Percentiles rank a stretch among this genome's conserved stretches.
These are phyloP conservation scores for Solanum etuberosum DNA, from an alignment of 257 asterid species.

Conservation along the genomic window DNA sequence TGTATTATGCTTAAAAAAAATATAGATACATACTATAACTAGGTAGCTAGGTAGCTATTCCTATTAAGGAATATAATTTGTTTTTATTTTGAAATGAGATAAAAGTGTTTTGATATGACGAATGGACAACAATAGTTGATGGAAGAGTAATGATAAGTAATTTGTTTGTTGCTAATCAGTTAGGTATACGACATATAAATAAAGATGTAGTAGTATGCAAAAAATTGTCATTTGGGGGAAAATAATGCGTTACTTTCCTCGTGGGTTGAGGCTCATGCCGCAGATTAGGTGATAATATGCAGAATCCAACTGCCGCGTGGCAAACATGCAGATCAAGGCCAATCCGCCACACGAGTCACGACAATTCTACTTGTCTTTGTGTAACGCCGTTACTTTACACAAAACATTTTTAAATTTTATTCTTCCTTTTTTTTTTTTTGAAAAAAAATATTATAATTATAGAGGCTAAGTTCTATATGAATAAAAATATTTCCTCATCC, in stretches of 20 bases:
- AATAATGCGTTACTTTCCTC: not conserved
- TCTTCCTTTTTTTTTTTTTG: no score
- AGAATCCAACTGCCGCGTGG: not conserved
- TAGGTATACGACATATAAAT: not conserved
- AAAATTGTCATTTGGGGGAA: not conserved
- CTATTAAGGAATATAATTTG: not conserved
- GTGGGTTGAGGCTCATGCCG: not conserved
- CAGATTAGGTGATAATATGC: not conserved
- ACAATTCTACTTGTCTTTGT: not conserved
- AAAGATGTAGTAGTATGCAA: not conserved
- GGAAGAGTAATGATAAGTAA: not conserved
- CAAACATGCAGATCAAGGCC: not conserved
- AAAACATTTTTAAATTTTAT: not conserved
- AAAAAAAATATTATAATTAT: not conserved
- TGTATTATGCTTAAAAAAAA: no score
- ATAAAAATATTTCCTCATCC: no score
- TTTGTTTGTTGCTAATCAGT: not conserved
- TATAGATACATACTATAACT: not conserved
- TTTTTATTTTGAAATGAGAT: not conserved
- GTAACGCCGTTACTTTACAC: not conserved
- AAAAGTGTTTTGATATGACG: not conserved
- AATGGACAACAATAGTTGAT: not conserved
- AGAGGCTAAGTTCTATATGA: not conserved
- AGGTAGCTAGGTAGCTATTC: not conserved
- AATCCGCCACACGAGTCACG: not conserved